Conservation (phyloP, 352 stramenopile genomes). For the Aphanomyces euteiches region DNA sequence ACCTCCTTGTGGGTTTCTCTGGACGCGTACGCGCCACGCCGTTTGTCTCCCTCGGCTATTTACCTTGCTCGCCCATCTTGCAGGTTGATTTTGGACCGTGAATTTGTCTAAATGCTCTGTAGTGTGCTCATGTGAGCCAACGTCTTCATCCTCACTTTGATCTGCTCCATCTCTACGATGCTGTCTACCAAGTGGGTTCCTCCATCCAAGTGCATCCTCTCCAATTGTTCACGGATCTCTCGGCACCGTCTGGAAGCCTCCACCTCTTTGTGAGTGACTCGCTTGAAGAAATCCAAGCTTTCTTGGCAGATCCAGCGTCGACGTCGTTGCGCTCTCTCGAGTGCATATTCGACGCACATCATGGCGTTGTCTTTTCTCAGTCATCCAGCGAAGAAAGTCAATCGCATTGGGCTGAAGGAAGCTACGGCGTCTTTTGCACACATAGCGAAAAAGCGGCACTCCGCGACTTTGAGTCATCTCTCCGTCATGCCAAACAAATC, state of each 20-base stretch:
- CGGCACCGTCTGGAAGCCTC: slow-evolving; percentile 1
- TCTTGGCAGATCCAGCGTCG: slow-evolving; percentile 1
- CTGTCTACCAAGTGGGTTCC: slow-evolving; percentile 29
- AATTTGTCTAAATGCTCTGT: background rate
- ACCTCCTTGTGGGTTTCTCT: slow-evolving; percentile 42
- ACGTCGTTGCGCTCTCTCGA: background rate
- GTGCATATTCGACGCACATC: slow-evolving; percentile 20
- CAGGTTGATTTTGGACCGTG: slow-evolving; percentile 4
- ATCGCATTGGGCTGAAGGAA: slow-evolving; percentile 37
- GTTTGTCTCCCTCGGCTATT: slow-evolving; percentile 48
- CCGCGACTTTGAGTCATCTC: slow-evolving; percentile 31
- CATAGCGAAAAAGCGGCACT: slow-evolving; percentile 32
- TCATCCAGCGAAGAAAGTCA: slow-evolving; percentile 3
- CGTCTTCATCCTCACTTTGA: slow-evolving; percentile 14
- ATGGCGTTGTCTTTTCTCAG: slow-evolving; percentile 23
- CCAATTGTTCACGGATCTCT: slow-evolving; percentile 2
- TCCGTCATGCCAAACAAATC: slow-evolving; percentile 24
- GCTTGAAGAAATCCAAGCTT: background rate
- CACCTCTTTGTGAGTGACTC: slow-evolving; percentile 23
- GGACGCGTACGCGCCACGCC: slow-evolving; percentile 38
- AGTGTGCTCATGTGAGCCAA: slow-evolving; percentile 8
- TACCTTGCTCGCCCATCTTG: slow-evolving; percentile 46
- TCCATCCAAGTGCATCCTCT: slow-evolving; percentile 28
- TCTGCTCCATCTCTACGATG: slow-evolving; percentile 40
- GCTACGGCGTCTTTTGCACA: slow-evolving; percentile 42